Conservation (phyloP, 2,329 filamentous ascomycete genomes). For the Penicillium griseofulvum region DNA sequence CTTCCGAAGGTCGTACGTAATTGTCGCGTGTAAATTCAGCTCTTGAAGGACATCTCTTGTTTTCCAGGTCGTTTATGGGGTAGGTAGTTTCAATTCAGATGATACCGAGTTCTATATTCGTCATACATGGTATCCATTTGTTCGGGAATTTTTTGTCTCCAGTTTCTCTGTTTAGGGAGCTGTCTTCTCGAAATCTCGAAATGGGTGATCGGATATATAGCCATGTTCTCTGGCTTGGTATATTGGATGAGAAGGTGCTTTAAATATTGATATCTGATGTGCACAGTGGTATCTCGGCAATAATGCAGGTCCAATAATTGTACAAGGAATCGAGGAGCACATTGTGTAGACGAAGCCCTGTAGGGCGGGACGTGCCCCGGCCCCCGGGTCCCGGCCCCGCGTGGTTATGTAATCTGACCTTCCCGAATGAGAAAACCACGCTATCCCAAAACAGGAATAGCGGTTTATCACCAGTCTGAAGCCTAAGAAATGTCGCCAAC, state of each 20-base stretch:
- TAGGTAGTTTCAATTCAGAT: neutral
- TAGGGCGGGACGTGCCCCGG: neutral
- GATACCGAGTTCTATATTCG: neutral
- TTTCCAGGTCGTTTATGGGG: neutral
- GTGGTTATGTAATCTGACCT: neutral
- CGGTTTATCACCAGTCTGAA: too few species aligned
- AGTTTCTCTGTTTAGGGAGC: neutral
- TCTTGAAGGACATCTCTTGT: neutral
- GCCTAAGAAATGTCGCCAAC: too few species aligned
- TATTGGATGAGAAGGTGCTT: neutral
- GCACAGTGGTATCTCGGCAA: neutral
- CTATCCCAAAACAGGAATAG: neutral
- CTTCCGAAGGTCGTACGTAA: conserved; percentile 1
- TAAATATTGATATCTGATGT: too few species aligned
- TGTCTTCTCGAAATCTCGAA: neutral
- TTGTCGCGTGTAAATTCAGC: neutral
- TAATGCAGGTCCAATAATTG: neutral
- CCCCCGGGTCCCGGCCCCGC: neutral
- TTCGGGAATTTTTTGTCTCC: neutral
- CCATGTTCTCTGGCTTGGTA: neutral
- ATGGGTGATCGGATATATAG: neutral
- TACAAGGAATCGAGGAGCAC: neutral
- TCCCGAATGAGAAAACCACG: neutral
- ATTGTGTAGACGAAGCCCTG: neutral
- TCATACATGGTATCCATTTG: neutral